Percentiles rank a stretch among this genome's conserved stretches.
phyloP scores from a whole-genome alignment of 257 asterid species.

The Nicotiana paniculata region DNA sequence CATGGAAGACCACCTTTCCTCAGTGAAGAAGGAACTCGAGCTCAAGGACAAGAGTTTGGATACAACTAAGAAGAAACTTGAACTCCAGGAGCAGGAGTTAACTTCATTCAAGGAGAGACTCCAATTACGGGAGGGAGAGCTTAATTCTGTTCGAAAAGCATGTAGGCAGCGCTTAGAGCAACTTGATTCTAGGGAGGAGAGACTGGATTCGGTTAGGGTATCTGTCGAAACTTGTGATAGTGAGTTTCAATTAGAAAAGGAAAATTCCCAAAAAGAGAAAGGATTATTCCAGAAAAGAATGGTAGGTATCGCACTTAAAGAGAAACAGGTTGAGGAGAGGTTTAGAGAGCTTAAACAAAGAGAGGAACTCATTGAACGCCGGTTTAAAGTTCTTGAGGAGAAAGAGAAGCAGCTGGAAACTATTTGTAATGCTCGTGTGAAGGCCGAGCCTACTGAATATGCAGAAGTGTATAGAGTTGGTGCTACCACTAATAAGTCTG shows the following conservation, averaged over 20 bases:
- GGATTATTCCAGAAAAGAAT: conserved; percentile 24
- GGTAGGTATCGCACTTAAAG: conserved; percentile 17
- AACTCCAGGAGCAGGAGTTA: conserved; percentile 8
- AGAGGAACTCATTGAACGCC: conserved; percentile 11
- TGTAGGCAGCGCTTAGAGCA: conserved; percentile 10
- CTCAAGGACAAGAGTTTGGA: conserved; percentile 6
- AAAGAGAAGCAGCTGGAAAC: conserved; percentile 9
- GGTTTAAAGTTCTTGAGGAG: conserved; percentile 11
- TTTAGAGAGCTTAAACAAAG: conserved; percentile 16
- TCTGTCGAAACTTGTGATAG: too few species aligned
- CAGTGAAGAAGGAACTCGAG: conserved; percentile 24
- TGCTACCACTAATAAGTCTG: not conserved
- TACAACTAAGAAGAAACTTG: conserved; percentile 11
- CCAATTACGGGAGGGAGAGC: conserved; percentile 18
- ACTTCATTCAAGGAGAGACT: conserved; percentile 12
- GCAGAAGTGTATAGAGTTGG: conserved; percentile 10
- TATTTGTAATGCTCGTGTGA: conserved; percentile 5
- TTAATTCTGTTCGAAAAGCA: conserved; percentile 3
- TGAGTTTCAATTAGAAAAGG: conserved; percentile 23
- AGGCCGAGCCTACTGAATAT: conserved; percentile 20
- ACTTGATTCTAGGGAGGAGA: conserved; percentile 29
- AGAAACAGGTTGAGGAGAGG: conserved; percentile 19
- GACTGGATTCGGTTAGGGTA: too few species aligned
- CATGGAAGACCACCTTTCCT: not conserved
- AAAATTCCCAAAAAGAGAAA: conserved; percentile 15